Conservation (phyloP, 345 rosid genomes). For the Lepidium aucheri region DNA sequence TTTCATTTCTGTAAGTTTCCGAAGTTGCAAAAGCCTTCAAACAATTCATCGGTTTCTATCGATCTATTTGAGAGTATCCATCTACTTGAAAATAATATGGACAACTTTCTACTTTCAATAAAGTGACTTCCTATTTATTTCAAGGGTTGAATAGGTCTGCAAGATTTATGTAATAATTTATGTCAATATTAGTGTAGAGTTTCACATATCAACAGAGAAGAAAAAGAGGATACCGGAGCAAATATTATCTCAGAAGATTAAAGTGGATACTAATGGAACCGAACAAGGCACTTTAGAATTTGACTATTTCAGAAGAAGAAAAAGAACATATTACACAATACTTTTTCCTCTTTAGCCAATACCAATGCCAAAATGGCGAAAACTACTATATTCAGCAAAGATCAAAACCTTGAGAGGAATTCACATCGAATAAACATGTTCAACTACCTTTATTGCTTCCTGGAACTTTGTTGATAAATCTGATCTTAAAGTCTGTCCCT, state of each 20-base stretch:
- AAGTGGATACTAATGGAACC: not conserved
- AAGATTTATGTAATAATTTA: not conserved
- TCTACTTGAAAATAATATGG: not conserved
- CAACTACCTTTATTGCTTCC: slow-evolving; percentile 78
- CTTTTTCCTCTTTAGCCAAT: not conserved
- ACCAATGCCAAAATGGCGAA: not conserved
- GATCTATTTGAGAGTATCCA: not conserved
- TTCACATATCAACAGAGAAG: not conserved
- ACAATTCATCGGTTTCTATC: not conserved
- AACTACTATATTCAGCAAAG: too few relatives aligned
- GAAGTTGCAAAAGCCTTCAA: not conserved
- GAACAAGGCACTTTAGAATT: not conserved
- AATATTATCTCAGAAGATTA: not conserved
- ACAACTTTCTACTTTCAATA: not conserved
- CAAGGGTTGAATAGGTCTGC: not conserved
- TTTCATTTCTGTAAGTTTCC: not conserved
- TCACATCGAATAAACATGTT: not conserved
- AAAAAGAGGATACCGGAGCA: not conserved
- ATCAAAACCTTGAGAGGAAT: not conserved
- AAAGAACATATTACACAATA: not conserved
- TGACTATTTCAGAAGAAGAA: not conserved
- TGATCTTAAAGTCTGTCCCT: slow-evolving; percentile 79
- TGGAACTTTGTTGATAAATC: slow-evolving; percentile 86
- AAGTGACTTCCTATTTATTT: not conserved
- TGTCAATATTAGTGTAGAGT: not conserved